phyloP scores from a whole-genome alignment of 225 moss, liverwort and hornwort genomes.

The Polytrichum formosum region DNA sequence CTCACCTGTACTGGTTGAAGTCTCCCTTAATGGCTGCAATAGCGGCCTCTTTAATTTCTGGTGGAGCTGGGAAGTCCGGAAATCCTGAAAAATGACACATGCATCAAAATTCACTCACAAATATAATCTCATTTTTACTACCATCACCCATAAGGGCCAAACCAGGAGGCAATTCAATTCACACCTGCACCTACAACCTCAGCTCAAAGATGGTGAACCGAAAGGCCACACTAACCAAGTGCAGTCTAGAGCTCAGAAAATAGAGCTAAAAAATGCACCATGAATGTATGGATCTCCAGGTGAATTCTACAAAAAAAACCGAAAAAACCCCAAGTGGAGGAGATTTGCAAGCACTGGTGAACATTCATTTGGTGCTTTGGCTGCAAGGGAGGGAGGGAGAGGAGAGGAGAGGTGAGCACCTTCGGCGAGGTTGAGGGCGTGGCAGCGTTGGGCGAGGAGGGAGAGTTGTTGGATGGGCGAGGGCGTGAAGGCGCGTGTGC shows the following conservation, averaged over 20 bases:
- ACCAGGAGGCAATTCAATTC: neutral
- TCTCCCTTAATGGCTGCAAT: constrained; percentile 67
- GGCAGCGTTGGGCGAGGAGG: constrained; percentile 65
- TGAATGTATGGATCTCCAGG: neutral
- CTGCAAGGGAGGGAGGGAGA: neutral
- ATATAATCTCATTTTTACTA: neutral
- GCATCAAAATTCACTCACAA: neutral
- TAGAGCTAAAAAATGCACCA: neutral
- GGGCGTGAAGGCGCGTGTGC: constrained; percentile 38
- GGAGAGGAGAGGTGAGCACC: constrained; percentile 23
- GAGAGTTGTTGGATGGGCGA: constrained; percentile 59
- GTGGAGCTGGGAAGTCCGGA: constrained; percentile 88
- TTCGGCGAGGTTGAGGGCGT: constrained; percentile 92
- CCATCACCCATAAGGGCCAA: too few relatives aligned
- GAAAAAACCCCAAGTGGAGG: neutral
- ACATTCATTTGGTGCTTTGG: too few relatives aligned
- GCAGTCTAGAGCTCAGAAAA: neutral
- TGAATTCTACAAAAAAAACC: neutral
- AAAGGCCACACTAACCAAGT: neutral
- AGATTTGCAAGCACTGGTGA: neutral
- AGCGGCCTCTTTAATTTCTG: constrained; percentile 73
- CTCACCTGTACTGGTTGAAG: constrained; percentile 84
- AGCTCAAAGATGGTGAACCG: neutral
- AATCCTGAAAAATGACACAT: constrained; percentile 43
- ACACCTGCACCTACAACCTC: neutral